Evolutionary conservation across 208 protist species (phyloP).

Genomic region (Strigomonas galati): DNA sequence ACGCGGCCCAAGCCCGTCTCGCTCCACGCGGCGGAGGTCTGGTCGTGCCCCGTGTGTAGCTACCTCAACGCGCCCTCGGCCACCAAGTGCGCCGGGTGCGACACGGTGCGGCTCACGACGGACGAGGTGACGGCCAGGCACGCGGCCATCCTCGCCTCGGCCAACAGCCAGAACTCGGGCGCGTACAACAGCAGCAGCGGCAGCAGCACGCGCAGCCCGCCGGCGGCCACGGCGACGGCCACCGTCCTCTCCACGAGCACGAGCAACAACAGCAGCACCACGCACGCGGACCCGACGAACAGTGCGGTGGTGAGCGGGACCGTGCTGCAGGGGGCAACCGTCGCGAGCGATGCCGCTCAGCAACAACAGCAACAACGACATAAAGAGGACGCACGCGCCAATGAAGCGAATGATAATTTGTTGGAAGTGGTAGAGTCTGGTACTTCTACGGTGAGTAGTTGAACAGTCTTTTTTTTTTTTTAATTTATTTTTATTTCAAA

Average conservation of each 20-base stretch:
- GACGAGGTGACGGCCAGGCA: not conserved
- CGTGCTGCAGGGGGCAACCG: not conserved
- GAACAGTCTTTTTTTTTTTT: conserved; percentile 5
- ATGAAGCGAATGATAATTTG: too few species aligned
- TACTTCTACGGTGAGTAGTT: too few species aligned
- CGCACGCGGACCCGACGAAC: not conserved
- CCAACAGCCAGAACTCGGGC: too few species aligned
- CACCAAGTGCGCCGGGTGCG: conserved; percentile 55
- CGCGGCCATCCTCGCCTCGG: not conserved
- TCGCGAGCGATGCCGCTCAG: too few species aligned
- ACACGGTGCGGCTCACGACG: conserved; percentile 24
- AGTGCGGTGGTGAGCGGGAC: not conserved
- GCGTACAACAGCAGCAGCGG: not conserved
- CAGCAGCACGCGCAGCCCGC: not conserved
- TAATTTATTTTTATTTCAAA: not conserved
- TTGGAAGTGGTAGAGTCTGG: too few species aligned
- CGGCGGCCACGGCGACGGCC: not conserved
- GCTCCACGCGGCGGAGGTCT: conserved; percentile 44
- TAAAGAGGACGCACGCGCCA: too few species aligned
- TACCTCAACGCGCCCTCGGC: conserved; percentile 60
- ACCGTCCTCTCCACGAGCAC: not conserved
- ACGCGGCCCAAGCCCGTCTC: conserved; percentile 22
- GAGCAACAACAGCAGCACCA: not conserved
- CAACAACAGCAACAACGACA: too few species aligned
- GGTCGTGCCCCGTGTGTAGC: conserved; percentile 72